phyloP scores from a whole-genome alignment of 208 protist genomes.

The Leishmania tropica region DNA sequence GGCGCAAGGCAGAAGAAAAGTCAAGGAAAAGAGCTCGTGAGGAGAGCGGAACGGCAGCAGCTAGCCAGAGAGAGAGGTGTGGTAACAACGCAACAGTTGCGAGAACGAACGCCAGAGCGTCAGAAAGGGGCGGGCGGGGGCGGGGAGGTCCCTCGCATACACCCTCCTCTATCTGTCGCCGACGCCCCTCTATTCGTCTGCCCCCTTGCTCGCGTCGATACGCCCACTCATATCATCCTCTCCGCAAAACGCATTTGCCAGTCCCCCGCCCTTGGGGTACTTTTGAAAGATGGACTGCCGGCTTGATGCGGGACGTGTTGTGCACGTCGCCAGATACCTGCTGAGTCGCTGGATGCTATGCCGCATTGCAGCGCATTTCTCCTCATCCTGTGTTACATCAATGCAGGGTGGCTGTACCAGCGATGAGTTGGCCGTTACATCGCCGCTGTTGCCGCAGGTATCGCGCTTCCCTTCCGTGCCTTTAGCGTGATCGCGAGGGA shows the following conservation, averaged over 20 bases:
- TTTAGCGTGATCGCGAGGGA: not conserved
- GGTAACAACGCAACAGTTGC: not conserved
- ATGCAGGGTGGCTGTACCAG: not conserved
- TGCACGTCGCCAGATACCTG: conserved; percentile 23
- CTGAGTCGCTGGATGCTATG: conserved; percentile 39
- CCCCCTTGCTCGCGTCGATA: not conserved
- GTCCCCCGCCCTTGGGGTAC: not conserved
- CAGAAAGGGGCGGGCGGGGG: not conserved
- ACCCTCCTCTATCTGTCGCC: not conserved
- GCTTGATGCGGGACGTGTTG: conserved; percentile 1
- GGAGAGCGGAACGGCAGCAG: not conserved
- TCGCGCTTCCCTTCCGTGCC: no score
- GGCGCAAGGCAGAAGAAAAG: not conserved
- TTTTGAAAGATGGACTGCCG: not conserved
- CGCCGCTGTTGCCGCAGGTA: not conserved
- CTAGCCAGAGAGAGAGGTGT: not conserved
- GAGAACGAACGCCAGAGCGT: not conserved
- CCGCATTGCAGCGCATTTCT: not conserved
- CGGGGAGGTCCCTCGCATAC: not conserved
- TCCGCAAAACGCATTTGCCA: not conserved
- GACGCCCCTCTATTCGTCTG: not conserved
- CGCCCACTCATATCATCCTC: not conserved
- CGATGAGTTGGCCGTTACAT: not conserved
- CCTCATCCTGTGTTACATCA: conserved; percentile 13
- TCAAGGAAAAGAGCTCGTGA: no score